Conservation (phyloP, 148 eudicot genomes). For the Fagopyrum esculentum region DNA sequence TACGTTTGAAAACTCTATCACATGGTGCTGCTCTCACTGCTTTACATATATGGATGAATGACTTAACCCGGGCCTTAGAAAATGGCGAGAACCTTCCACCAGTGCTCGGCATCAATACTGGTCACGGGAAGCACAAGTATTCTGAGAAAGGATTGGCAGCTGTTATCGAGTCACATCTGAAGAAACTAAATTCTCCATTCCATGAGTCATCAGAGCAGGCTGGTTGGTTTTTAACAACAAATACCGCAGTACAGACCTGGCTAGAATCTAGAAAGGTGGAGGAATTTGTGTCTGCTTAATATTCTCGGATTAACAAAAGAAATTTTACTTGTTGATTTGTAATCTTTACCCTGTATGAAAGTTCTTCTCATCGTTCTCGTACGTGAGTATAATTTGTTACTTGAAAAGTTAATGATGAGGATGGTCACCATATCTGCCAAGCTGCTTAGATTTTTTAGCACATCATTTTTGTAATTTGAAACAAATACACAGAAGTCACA, state of each 20-base stretch:
- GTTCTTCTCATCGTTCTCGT: neutral
- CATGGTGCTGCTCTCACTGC: slow-evolving; percentile 88
- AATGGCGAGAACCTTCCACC: slow-evolving; percentile 72
- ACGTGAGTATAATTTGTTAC: neutral
- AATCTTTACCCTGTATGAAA: neutral
- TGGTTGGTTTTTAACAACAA: slow-evolving; percentile 38
- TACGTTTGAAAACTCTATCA: slow-evolving; percentile 78
- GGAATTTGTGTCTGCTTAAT: neutral
- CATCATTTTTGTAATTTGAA: too few species aligned
- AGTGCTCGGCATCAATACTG: slow-evolving; percentile 80
- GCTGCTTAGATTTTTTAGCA: too few species aligned
- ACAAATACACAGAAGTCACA: too few species aligned
- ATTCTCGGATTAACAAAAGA: neutral
- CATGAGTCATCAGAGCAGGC: slow-evolving; percentile 58
- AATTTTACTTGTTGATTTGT: neutral
- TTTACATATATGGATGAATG: slow-evolving; percentile 81
- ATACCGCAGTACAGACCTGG: slow-evolving; percentile 28
- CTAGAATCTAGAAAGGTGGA: slow-evolving; percentile 30
- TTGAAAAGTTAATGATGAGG: neutral
- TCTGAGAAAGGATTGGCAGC: slow-evolving; percentile 67
- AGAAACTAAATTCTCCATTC: slow-evolving; percentile 79
- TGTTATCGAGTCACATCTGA: slow-evolving; percentile 60
- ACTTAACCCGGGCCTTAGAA: slow-evolving; percentile 57
- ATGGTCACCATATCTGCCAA: too few species aligned
- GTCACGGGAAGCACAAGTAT: slow-evolving; percentile 83